A percentile compares a stretch with the other conserved stretches of the same genome.
phyloP scores from a whole-genome alignment of 2,329 filamentous ascomycete species.

The Apiospora phragmitis region DNA sequence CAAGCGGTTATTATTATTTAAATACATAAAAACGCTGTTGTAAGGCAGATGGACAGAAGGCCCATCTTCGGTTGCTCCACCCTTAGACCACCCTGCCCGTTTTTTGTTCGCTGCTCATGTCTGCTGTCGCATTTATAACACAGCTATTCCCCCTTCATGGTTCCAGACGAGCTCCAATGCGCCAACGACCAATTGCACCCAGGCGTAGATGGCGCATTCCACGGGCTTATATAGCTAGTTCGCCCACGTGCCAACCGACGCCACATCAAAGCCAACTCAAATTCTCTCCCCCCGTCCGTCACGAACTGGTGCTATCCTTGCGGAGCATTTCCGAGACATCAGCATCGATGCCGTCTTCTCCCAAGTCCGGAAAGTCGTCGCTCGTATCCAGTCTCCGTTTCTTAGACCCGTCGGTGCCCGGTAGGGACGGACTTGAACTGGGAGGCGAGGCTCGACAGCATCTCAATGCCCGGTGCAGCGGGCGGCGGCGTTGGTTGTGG shows the following conservation, averaged over 20 bases:
- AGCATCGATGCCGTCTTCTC: constrained; percentile 56
- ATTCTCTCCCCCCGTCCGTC: no score
- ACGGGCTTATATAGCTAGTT: not conserved
- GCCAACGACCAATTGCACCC: not conserved
- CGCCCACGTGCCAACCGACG: not conserved
- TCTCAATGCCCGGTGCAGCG: constrained; percentile 38
- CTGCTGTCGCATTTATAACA: no score
- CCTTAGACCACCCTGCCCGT: not conserved
- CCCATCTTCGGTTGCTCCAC: not conserved
- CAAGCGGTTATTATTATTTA: not conserved
- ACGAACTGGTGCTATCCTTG: constrained; percentile 35
- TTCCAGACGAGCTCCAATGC: not conserved
- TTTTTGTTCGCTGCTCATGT: not conserved
- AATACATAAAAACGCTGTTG: not conserved
- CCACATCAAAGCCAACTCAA: not conserved
- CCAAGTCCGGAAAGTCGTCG: constrained; percentile 55
- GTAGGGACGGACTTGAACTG: constrained; percentile 52
- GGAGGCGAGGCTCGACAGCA: constrained; percentile 40
- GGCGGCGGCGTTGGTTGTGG: not conserved
- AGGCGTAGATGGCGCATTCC: no score
- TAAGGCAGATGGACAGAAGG: not conserved
- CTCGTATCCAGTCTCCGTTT: constrained; percentile 56
- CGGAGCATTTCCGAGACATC: constrained; percentile 58
- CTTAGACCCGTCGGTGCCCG: constrained; percentile 53
- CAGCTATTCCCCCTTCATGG: no score